Evolutionary conservation across 371 early-diverging fungal species (phyloP), one percentile per base, ranked within the genome.

Genomic region (Lichtheimia ramosa): DNA sequence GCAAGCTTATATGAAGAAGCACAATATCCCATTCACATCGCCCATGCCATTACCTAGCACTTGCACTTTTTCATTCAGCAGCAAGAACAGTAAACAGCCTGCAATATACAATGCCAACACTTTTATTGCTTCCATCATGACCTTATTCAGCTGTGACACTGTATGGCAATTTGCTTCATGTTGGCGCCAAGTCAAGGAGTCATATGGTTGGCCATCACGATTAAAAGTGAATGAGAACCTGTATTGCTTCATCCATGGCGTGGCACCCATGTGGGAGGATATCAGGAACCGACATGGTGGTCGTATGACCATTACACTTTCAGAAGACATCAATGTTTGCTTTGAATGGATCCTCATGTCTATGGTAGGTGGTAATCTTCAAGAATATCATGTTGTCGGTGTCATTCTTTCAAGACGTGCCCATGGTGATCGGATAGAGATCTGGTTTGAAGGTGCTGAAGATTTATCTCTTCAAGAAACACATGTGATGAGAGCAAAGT

Each of bases 261-360:
- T 46, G 21, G 46, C 21, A 21, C 46, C 46, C 46, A 46, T 46
- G 46, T 46, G 46, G 46, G 21, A 46, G n/a, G 46, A 46, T 21
- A 10, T 6, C n/a, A n/a, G 46, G 21, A 46, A 46, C 21, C 46
- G 46, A n/a, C 46, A 46, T 21, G 21, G 46, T 46, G 46, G 46
- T 18, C 46, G 46, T 46, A 46, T 46, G 46, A 46, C 21, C 10
- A 46, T 21, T 21, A 46, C 46, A 0, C 21, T 21, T 8, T 5
- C 46, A 13, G 16, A 46, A 34, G 34, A 8, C 0, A 34, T 34
- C 8, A 10, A 34, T 34, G 10, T 10, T 34, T 10, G 7, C 21
- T n/a, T 46, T 46, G 46, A 46, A 14, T 46, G 46, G 46, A 21
- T n/a, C 7, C 21, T 46, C 6, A 46, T 21, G 46, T 46, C 21